Base-by-base conservation (phyloP, 805 yeast species). In the Ogataea methanolica region DNA sequence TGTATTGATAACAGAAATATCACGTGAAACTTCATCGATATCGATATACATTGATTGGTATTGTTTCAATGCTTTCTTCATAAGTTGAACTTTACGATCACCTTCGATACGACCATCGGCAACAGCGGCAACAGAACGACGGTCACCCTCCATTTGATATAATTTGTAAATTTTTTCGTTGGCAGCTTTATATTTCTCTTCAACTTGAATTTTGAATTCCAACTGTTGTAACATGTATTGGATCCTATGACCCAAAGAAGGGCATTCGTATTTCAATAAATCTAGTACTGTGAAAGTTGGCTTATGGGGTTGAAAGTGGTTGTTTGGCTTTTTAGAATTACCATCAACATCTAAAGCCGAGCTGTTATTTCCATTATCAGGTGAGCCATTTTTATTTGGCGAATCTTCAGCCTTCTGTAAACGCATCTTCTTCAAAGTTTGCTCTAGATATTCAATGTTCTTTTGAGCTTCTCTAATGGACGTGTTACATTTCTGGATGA, bases 181-280 rank as follows among this genome's bases (percentile, higher is more conserved):
- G 6, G 97, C 98, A 54, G 84, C 92, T 58, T 84, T 83, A 67
- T 92, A 94, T 67, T 94, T 96, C 57, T 88, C 82, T 65, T 94
- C 99, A 36, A 92, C 96, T 61, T 92, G 94, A 41, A 92, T 75
- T 67, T 94, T 94, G 66, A 92, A 90, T 63, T 91, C 96, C 50
- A 94, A 74, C 66, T 90, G 96, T 68, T 91, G 97, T 46, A 92
- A 76, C 98, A 94, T 91, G 58, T 88, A 83, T 67, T 89, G 97
- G 60, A 94, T 94, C 53, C 94, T 80, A 59, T 94, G 97, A 11
- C 97, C 97, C 56, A 94, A 71, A 0, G 96, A 88, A 0, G 97
- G 97, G 57, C 96, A 88, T 59, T 94, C 97, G 61, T 89, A 90
- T 58, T 90, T 90, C 62, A 89, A 76, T 47, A 94, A 73, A 64